Base-by-base conservation (phyloP, 2,329 filamentous ascomycete species). In the Bipolaris sorokiniana region DNA sequence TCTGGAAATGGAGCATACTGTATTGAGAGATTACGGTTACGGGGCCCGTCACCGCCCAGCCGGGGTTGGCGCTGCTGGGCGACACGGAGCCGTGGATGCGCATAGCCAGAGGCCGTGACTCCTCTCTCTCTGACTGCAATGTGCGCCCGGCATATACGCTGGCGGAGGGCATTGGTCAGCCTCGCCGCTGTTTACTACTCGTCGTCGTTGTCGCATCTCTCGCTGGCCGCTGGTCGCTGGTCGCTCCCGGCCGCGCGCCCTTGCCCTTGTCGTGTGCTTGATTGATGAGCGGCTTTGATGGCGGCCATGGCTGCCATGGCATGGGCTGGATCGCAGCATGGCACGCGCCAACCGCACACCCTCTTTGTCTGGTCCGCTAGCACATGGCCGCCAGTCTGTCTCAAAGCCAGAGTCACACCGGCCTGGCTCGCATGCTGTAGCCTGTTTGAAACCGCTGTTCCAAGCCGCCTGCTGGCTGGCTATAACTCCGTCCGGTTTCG, bases 281-380 rank as follows among this genome's bases (percentile, higher is more conserved):
- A 63, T 62, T 62, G 58, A 62, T 58, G 62, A 68, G 23, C 23
- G 23, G 23, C 22, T 5, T 23, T 5, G 22, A 23, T n/a, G n/a
- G 22, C 6, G 26, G 6, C 2, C 26, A 28, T 28, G 26, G 26
- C 26, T 40, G 33, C 5, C 16, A 18, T 41, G 38, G 20, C 10
- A 9, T 18, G 11, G 18, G 33, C 31, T 59, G 59, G 54, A 56
- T 48, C 51, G 56, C 48, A 54, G 56, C 56, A 61, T 52, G 63
- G 65, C 54, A 55, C 63, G 58, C 61, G 64, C 59, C 59, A 62
- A 60, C 66, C 59, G 56, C 56, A 66, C 56, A 65, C 67, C 61
- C 63, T 66, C 67, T 71, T 71, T 70, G 63, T 71, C 67, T 65
- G 56, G 59, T 51, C 59, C 56, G 53, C 59, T 62, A 54, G 56